Evolutionary conservation across 768 basidiomycete genomes (phyloP).

Genomic region (Agaricus sinodeliciosus): DNA sequence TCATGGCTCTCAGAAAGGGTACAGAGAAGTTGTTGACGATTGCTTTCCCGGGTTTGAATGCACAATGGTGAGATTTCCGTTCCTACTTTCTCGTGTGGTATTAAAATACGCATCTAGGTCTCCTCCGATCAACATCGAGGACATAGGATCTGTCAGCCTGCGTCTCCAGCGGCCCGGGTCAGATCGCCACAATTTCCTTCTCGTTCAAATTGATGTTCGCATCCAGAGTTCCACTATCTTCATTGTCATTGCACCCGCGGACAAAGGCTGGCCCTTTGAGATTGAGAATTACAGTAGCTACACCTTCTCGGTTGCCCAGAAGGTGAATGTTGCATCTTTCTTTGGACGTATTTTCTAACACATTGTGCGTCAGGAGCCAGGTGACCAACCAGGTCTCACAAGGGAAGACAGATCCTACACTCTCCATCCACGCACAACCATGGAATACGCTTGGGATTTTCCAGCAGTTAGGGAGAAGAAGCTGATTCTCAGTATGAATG

Average conservation of each 20-base stretch:
- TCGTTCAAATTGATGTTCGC: conserved; percentile 72
- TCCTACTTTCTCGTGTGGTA: background rate
- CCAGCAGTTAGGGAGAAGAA: conserved; percentile 82
- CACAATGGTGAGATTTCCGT: conserved; percentile 55
- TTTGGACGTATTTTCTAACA: background rate
- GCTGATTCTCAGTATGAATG: conserved; percentile 57
- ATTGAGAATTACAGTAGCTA: conserved; percentile 87
- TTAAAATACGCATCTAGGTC: conserved; percentile 50
- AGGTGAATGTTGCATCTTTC: conserved; percentile 33
- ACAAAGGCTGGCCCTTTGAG: conserved; percentile 80
- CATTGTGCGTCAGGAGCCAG: conserved; percentile 26
- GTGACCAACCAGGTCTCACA: conserved; percentile 20
- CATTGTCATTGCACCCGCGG: conserved; percentile 61
- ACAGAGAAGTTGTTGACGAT: conserved; percentile 75
- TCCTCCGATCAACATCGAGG: conserved; percentile 83
- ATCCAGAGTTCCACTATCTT: conserved; percentile 89
- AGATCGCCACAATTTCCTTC: conserved; percentile 29
- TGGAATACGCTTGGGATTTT: conserved; percentile 88
- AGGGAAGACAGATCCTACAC: conserved; percentile 45
- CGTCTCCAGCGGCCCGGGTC: conserved; percentile 46
- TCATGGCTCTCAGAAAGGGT: conserved; percentile 61
- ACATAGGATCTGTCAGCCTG: conserved; percentile 80
- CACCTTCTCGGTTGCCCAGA: conserved; percentile 63
- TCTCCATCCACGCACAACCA: conserved; percentile 45
- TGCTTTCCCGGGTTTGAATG: conserved; percentile 80